phyloP scores from a whole-genome alignment of 2,329 filamentous ascomycete species.

The Xylariaceae sp. region DNA sequence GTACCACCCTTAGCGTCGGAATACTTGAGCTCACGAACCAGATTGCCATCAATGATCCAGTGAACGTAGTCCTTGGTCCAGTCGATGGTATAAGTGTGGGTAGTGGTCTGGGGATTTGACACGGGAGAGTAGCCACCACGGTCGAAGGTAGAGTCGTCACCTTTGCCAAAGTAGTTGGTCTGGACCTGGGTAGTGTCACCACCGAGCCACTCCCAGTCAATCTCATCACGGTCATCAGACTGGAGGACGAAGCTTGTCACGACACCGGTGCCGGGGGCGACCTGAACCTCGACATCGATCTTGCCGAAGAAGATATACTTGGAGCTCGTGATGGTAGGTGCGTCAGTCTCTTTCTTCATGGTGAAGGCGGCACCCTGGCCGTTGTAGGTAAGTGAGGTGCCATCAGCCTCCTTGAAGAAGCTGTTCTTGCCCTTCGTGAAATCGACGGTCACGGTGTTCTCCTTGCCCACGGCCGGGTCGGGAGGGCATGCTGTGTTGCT shows the following conservation, averaged over 20 bases:
- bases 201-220: constrained; percentile 96
- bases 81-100: constrained; percentile 72
- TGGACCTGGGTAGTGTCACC: constrained; percentile 77
- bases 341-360: constrained; percentile 71
- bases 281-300: constrained; percentile 79
- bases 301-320: constrained; percentile 98
- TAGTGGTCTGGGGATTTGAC: constrained; percentile 56
- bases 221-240: constrained; percentile 90
- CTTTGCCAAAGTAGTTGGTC: constrained; percentile 83
- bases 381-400: constrained; percentile 58
- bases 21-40: constrained; percentile 67
- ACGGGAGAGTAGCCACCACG: constrained; percentile 70
- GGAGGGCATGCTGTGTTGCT: constrained; percentile 66
- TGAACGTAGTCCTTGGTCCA: constrained; percentile 69
- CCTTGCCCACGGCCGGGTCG: constrained; percentile 75
- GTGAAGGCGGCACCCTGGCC: constrained; percentile 61
- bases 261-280: constrained; percentile 81
- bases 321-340: constrained; percentile 74
- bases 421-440: constrained; percentile 76
- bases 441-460: constrained; percentile 64
- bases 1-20: constrained; percentile 63
- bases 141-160: constrained; percentile 72
- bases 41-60: constrained; percentile 69
- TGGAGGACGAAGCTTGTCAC: constrained; percentile 90
- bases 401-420: constrained; percentile 54